Base-by-base conservation (phyloP, 176 grass and related monocot species). In the Raddia guianensis region DNA sequence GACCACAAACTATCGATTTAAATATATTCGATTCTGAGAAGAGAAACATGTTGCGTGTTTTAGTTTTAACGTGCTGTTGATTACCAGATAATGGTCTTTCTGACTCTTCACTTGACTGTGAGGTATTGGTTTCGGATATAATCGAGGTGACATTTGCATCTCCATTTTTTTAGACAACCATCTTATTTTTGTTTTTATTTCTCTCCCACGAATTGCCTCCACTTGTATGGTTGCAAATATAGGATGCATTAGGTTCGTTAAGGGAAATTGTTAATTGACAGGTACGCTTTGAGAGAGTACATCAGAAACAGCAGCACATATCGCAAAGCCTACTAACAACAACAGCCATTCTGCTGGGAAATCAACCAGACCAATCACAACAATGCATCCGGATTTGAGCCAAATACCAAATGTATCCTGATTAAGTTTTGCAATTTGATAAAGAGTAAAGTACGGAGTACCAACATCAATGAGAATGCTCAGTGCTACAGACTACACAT, bases 1-100 rank as follows among this genome's bases (percentile, higher is more conserved):
- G 44, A 42, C 67, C 11, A 66, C 9, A 82, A 51, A 59, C 19
- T 82, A 76, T 77, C 33, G 27, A 85, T 67, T 47, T 75, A 6
- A 85, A 82, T 81, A 75, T 35, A 75, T 72, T 49, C 69, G 33
- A 57, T 40, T 71, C 6, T 71, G n/a, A 45, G 63, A 76, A 4
- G 58, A 65, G 12, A 80, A 74, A 75, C 46, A 68, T 44, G 4
- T 5, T 35, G 13, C 8, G 27, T 85, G 49, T 48, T 37, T 60
- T 66, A 66, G 33, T 42, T 42, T 78, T 44, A 68, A 7, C 72
- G 66, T 52, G 57, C 40, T 65, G 9, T 9, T 66, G 42, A 51
- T n/a, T 74, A 71, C 63, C 44, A 53, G 63, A 75, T 62, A 9
- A 34, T 52, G 55, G 13, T 52, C 53, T 76, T 77, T 18, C 7